Conservation (phyloP, 2,329 filamentous ascomycete species). For the Fusarium keratoplasticum region DNA sequence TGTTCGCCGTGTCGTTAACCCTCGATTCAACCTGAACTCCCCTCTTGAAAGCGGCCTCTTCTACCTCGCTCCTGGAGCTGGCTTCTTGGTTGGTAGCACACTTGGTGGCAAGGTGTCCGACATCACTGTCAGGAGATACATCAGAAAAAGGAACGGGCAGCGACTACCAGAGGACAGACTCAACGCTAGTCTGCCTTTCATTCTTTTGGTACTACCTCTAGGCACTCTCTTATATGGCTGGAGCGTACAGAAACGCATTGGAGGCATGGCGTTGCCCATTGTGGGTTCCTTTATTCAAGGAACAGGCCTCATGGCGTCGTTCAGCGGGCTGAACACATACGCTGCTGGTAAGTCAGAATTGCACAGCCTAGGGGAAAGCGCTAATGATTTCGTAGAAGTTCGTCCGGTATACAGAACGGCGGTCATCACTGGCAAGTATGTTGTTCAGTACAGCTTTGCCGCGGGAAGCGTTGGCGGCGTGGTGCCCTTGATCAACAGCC, state of each 20-base stretch:
- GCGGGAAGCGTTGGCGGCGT: conserved; percentile 42
- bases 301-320: conserved; percentile 51
- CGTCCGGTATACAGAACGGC: conserved; percentile 40
- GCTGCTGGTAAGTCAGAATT: conserved; percentile 46
- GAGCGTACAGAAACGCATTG: conserved; percentile 48
- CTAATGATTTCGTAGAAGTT: conserved; percentile 30
- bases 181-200: conserved; percentile 45
- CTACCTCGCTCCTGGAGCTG: conserved; percentile 75
- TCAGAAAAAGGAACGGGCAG: conserved; percentile 49
- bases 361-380: accelerated
- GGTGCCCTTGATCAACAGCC: conserved; percentile 39
- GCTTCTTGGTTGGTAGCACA: conserved; percentile 74
- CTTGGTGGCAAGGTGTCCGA: conserved; percentile 67
- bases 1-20: conserved; percentile 75
- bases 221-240: conserved; percentile 51
- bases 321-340: conserved; percentile 55
- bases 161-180: conserved; percentile 48
- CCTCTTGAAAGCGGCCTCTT: conserved; percentile 74
- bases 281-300: conserved; percentile 49
- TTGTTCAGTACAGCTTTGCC: conserved; percentile 41
- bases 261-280: conserved; percentile 50
- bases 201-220: conserved; percentile 48
- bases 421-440: conserved; percentile 43
- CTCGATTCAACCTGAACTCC: conserved; percentile 72
- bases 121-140: conserved; percentile 53